Percentiles rank a stretch among this genome's conserved stretches.
Evolutionary conservation across 306 rosid species (phyloP).

Genomic region (Lathyrus tuberosus): DNA sequence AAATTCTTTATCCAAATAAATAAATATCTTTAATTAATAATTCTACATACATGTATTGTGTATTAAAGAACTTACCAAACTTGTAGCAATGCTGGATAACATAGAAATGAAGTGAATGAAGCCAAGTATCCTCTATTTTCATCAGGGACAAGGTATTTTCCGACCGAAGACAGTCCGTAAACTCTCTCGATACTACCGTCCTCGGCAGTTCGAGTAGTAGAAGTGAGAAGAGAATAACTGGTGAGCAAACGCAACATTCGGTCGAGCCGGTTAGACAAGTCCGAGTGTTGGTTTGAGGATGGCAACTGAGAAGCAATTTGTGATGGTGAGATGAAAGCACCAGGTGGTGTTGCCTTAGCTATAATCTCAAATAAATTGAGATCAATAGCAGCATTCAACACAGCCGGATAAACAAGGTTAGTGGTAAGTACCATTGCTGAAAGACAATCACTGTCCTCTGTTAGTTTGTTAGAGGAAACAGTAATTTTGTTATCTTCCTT

Average conservation of each 20-base stretch:
- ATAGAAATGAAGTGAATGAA: neutral
- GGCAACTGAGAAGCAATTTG: slow-evolving; percentile 40
- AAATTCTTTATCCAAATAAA: too few species aligned
- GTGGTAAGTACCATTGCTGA: slow-evolving; percentile 15
- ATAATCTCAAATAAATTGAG: slow-evolving; percentile 45
- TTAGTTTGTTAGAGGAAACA: neutral
- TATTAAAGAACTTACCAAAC: slow-evolving; percentile 30
- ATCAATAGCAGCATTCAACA: slow-evolving; percentile 37
- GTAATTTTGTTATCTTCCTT: neutral
- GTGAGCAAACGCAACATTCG: slow-evolving; percentile 41
- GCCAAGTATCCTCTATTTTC: slow-evolving; percentile 12
- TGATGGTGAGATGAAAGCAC: slow-evolving; percentile 25
- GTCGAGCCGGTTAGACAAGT: slow-evolving; percentile 23
- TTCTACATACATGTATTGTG: too few species aligned
- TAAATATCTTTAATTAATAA: too few species aligned
- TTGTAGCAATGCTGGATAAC: neutral
- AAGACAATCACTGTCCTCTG: slow-evolving; percentile 29
- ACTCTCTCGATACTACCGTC: slow-evolving; percentile 6
- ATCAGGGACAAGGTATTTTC: slow-evolving; percentile 32
- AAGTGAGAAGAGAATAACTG: slow-evolving; percentile 29
- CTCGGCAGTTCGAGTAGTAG: neutral
- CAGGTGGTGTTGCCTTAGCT: neutral
- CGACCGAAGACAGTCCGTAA: slow-evolving; percentile 29
- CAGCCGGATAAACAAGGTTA: slow-evolving; percentile 13
- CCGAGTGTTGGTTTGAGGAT: neutral